Base-by-base conservation (phyloP, 169 alveolate species). In the Babesia caballi region DNA sequence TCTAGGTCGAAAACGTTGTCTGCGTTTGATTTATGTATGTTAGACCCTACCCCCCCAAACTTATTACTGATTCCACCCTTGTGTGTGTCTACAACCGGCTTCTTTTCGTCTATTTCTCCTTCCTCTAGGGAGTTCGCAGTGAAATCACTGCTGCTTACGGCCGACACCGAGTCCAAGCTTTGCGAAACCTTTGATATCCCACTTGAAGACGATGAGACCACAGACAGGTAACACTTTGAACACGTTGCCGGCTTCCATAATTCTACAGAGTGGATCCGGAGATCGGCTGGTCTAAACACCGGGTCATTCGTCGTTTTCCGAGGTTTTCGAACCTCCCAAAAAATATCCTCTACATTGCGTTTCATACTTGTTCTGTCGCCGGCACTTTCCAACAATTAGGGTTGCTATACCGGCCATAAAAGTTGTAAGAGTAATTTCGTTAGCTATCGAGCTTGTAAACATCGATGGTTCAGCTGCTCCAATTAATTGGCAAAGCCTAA, bases 31-130 rank as follows among this genome's bases (percentile, higher is more conserved):
- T 4, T 11, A 46, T 32, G 4, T n/a, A 3, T 27, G 57, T 2
- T 19, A 19, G 17, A 5, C 1, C n/a, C 1, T 0, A 28, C 4
- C 73, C 46, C 28, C 6, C 60, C 44, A 19, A 42, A 21, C 33
- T 25, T 63, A 6, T 21, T 42, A 12, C 41, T 17, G 5, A 44
- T 61, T 8, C 8, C 40, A 33, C 23, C 51, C 5, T 1, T 19
- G 1, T 40, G 11, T 8, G 44, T 1, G 44, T 3, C 30, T 2
- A 28, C 1, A 11, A 60, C 14, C 15, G 47, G 15, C 2, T 14
- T n/a, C 7, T 61, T 30, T 27, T 61, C 71, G 3, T 21, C 57
- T 14, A 61, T 61, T 30, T 63, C 73, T 1, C 73, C 73, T 33
- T 63, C 73, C 60, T 63, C 73, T 46, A 42, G 21, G n/a, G 59